phyloP scores from a whole-genome alignment of 768 basidiomycete genomes.

The Boletus sp. region DNA sequence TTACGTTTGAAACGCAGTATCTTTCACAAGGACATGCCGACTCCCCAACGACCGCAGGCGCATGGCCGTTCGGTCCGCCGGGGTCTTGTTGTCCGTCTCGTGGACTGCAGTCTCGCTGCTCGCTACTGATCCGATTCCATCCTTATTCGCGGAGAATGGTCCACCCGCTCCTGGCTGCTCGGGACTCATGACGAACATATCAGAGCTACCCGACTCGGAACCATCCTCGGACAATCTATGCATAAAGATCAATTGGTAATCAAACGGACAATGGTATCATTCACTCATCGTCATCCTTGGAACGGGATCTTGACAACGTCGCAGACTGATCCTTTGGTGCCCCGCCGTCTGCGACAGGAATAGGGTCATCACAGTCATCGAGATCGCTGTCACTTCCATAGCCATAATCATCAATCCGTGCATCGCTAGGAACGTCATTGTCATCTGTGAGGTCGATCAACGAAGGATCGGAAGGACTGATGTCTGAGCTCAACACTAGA shows the following conservation, averaged over 20 bases:
- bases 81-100: not conserved
- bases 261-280: not conserved
- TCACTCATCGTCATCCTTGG: conserved; percentile 12
- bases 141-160: not conserved
- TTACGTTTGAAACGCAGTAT: conserved; percentile 30
- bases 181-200: conserved; percentile 17
- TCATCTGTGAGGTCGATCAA: conserved; percentile 13
- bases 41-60: conserved; percentile 19
- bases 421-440: conserved; percentile 6
- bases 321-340: not conserved
- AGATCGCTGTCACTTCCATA: conserved; percentile 37
- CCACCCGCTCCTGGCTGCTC: conserved; percentile 6
- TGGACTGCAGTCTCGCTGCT: conserved; percentile 10
- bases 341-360: not conserved
- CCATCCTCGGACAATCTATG: conserved; percentile 11
- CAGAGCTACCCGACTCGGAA: conserved; percentile 14
- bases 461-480: conserved; percentile 8
- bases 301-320: not conserved
- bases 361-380: conserved; percentile 23
- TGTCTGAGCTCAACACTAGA: conserved; percentile 1
- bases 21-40: conserved; percentile 25
- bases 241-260: not conserved
- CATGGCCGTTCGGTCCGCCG: not conserved
- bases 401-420: conserved; percentile 23
- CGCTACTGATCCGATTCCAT: not conserved